Evolutionary conservation across 1,139 yeast genomes (phyloP), one percentile per base, ranked within the genome.

Genomic region (Saccharomyces hybrid): DNA sequence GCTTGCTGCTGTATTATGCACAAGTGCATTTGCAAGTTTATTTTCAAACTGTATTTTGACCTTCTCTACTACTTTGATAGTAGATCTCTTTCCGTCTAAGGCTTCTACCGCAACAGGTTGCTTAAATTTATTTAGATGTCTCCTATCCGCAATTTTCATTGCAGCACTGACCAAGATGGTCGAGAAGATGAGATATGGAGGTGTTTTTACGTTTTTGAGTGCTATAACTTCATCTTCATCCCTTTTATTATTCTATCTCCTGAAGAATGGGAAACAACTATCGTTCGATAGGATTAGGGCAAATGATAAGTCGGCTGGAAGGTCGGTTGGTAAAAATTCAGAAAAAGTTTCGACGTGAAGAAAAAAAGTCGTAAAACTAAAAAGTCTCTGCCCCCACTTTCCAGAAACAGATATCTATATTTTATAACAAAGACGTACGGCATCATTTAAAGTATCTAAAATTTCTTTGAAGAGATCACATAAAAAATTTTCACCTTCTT

Each of bases 101-200:
- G 71, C 84, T 0, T 83, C 88, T 0, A 78, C 84, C 9, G 80
- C 85, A 0, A 73, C 83, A 0, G 81, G 86, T 0, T 73, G 82
- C 48, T 74, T 80, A 51, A 84, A 84, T 59, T 67, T 84, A 23
- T 72, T 80, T 5, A 70, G 89, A 58, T 84, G 91, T 60, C 69
- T 79, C 23, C 61, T 76, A 53, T 78, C 83, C 50, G 89, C 90
- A 0, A 73, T 78, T 0, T 81, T 84, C 46, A 74, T 84, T 32
- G 88, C 85, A 0, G 81, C 77, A n/a, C 27, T 26, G 27, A 26
- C 27, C 8, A 26, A 26, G 27, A 26, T 26, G 27, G 27, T 73
- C 84, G 55, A 54, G 0, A 51, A 69, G 0, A 71, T 85, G 76
- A 76, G 76, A 0, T 64, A 79, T 8, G 91, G 91, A 4, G 87